phyloP scores from a whole-genome alignment of 2,329 filamentous ascomycete genomes.

The Talaromyces amestolkiae region DNA sequence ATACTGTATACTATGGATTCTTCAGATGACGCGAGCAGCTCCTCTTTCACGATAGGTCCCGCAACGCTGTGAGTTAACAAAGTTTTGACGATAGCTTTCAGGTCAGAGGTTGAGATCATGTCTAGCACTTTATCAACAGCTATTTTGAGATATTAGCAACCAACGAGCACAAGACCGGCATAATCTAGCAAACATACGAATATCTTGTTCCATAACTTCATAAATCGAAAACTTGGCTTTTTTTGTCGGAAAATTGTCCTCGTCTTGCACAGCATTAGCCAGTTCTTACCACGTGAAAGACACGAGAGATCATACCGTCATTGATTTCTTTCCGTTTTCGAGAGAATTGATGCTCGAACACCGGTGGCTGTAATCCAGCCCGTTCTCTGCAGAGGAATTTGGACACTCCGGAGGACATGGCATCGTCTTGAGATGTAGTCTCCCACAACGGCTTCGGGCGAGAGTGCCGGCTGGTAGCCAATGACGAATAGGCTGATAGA shows the following conservation, averaged over 20 bases:
- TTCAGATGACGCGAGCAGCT: background rate
- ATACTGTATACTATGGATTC: background rate
- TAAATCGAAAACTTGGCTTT: background rate
- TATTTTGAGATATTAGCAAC: background rate
- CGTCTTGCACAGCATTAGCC: background rate
- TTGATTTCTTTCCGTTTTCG: too few species aligned
- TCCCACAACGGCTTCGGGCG: background rate
- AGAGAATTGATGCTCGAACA: background rate
- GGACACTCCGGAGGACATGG: background rate
- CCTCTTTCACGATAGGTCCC: background rate
- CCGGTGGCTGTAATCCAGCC: background rate
- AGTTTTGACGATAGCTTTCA: background rate
- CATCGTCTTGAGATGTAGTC: background rate
- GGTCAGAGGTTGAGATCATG: background rate
- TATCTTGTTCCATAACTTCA: background rate
- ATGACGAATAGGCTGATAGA: background rate
- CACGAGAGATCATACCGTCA: too few species aligned
- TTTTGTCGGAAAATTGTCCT: background rate
- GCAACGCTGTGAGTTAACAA: background rate
- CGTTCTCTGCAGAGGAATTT: background rate
- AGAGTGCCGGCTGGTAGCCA: background rate
- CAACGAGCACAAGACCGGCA: background rate
- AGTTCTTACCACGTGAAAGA: too few species aligned
- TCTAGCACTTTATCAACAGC: background rate
- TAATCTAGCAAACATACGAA: background rate